Evolutionary conservation across 1,139 yeast species (phyloP), one percentile per base, ranked within the genome.

Genomic region (Geotrichum citri-aurantii): DNA sequence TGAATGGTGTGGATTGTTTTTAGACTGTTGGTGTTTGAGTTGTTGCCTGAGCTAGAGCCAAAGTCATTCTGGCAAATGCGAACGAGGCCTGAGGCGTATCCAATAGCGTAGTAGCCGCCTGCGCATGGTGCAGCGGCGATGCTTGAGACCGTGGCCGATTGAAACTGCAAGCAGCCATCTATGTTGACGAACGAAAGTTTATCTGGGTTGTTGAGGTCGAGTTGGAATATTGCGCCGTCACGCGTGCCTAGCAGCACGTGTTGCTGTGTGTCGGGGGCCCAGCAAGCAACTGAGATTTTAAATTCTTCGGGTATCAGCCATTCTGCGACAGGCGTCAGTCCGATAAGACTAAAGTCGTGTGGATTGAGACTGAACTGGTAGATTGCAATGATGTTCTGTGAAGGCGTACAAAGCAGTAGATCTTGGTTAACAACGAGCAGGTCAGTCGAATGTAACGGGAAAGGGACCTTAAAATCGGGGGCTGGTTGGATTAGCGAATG

Each of bases 81-180:
- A n/a, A 60, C 58, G 10, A 54, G 59, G 31, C 60, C 62, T 1
- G 59, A 50, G 21, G 55, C 60, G 37, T 60, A 60, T 3, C 60
- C 60, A 17, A 60, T 52, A 19, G 60, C 62, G 42, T 51, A 60
- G 33, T 55, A 50, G 17, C 56, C 60, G n/a, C 49, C 46, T 5
- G 57, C 59, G 48, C 62, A 60, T 3, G 62, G 62, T 11, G 62
- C 60, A 19, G 62, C 55, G 2, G 60, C 60, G 19, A 60, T 55
- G 31, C 58, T 50, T 1, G 59, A 57, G 3, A 60, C 55, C 1
- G 62, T 56, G 19, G 58, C 50, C 19, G 56, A 55, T 29, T 49
- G 56, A 8, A 51, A 49, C 19, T 47, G 17, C 33, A 23, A 11
- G 6, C 54, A 48, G 14, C 14, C 33, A n/a, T 49, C 21, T n/a